Evolutionary conservation across 768 basidiomycete genomes (phyloP).

Genomic region (Naganishia kalamii): DNA sequence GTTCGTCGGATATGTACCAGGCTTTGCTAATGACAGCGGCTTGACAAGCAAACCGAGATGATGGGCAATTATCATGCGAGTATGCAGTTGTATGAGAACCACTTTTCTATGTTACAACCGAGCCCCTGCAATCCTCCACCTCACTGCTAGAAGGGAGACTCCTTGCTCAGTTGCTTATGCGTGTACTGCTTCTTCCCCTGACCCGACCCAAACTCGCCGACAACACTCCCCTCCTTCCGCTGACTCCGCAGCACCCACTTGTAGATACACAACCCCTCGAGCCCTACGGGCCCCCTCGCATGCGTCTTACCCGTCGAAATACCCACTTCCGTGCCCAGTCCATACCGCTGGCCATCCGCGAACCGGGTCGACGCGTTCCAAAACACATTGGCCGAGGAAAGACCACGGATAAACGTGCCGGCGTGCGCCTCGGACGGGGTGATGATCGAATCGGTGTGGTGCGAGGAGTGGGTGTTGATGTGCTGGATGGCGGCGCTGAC

Average conservation of each 20-base stretch:
- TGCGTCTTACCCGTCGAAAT: conserved; percentile 96
- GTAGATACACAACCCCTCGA: conserved; percentile 89
- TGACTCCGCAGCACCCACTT: conserved; percentile 87
- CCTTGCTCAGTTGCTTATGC: conserved; percentile 39
- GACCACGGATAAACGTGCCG: conserved; percentile 71
- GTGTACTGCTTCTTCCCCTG: conserved; percentile 62
- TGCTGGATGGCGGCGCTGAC: conserved; percentile 69
- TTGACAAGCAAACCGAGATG: too few species aligned
- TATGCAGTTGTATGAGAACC: too few species aligned
- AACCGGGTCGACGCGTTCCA: conserved; percentile 94
- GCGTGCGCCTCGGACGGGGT: conserved; percentile 63
- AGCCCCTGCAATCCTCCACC: too few species aligned
- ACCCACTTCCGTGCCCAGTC: conserved; percentile 95
- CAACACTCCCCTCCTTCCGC: conserved; percentile 69
- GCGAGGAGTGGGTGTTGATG: conserved; percentile 88
- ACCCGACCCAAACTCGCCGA: conserved; percentile 72
- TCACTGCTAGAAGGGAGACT: conserved; percentile 34
- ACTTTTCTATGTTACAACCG: too few species aligned
- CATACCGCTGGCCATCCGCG: conserved; percentile 92
- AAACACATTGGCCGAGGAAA: conserved; percentile 87
- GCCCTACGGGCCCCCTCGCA: conserved; percentile 88
- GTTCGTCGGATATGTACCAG: too few species aligned
- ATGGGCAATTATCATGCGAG: too few species aligned
- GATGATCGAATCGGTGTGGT: conserved; percentile 90
- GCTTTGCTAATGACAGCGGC: too few species aligned